Conservation (phyloP, 768 basidiomycete species). For the Leccinellum albellum region DNA sequence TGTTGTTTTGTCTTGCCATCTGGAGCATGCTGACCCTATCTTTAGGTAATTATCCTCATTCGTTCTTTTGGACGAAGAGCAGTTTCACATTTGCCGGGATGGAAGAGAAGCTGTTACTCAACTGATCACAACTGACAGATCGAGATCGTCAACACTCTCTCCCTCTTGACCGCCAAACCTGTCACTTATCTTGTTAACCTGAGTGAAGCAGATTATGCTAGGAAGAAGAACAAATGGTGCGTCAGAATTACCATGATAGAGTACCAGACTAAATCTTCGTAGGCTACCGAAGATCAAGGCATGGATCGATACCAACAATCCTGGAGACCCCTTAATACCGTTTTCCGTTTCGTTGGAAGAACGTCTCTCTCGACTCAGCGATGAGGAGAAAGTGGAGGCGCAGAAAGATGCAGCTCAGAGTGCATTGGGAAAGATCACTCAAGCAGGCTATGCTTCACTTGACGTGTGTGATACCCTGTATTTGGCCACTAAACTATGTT, state of each 20-base stretch:
- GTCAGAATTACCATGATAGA: not conserved
- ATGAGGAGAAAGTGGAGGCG: conserved; percentile 73
- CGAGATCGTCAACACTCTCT: conserved; percentile 84
- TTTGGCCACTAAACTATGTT: not conserved
- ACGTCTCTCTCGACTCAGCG: conserved; percentile 59
- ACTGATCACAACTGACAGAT: conserved; percentile 48
- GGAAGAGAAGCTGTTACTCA: conserved; percentile 57
- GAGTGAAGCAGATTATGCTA: conserved; percentile 87
- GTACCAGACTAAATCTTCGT: not conserved
- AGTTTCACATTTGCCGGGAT: conserved; percentile 70
- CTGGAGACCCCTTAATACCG: conserved; percentile 93
- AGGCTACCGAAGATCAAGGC: conserved; percentile 95
- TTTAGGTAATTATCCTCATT: conserved; percentile 20
- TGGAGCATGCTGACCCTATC: conserved; percentile 4
- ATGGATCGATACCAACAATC: conserved; percentile 97
- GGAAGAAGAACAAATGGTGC: conserved; percentile 99
- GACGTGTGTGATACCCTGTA: conserved; percentile 49
- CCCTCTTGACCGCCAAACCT: conserved; percentile 92
- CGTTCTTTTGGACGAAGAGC: conserved; percentile 52
- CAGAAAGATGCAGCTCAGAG: conserved; percentile 74
- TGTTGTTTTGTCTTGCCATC: not conserved
- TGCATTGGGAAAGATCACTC: conserved; percentile 89
- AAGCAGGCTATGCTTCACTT: conserved; percentile 85
- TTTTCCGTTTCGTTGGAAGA: conserved; percentile 97
- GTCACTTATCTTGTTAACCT: conserved; percentile 98